Percentiles rank a stretch among this genome's conserved stretches.
Evolutionary conservation across 2,329 filamentous ascomycete species (phyloP).

Genomic region (Colletotrichum tanaceti): DNA sequence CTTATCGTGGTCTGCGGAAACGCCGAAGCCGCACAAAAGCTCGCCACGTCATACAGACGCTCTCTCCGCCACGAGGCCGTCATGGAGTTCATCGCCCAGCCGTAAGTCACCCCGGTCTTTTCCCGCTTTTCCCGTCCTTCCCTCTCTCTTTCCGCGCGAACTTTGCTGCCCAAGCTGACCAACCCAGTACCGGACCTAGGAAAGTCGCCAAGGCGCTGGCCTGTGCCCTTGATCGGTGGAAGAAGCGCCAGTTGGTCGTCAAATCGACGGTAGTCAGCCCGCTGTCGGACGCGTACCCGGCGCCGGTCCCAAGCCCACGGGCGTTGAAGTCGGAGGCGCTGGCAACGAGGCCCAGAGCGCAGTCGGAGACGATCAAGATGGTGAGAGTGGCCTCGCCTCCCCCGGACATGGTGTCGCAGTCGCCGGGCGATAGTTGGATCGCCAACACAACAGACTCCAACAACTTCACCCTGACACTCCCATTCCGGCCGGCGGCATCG

Average conservation of each 20-base stretch:
- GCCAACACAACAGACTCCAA: constrained; percentile 12
- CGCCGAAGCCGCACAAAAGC: constrained; percentile 40
- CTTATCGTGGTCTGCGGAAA: constrained; percentile 42
- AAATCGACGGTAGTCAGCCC: constrained; percentile 15
- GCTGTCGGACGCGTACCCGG: constrained; percentile 15
- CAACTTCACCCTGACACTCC: constrained; percentile 34
- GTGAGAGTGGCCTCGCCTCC: constrained; percentile 13
- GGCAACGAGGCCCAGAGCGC: constrained; percentile 15
- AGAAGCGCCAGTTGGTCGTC: constrained; percentile 22
- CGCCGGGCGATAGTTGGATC: constrained; percentile 17
- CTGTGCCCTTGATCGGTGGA: constrained; percentile 38
- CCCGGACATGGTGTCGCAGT: constrained; percentile 2
- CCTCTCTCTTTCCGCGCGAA: not conserved
- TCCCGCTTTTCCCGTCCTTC: not conserved
- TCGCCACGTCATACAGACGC: constrained; percentile 29
- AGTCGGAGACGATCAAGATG: constrained; percentile 32
- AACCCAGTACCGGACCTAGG: constrained; percentile 36
- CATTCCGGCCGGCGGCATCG: constrained; percentile 24
- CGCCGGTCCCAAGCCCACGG: not conserved
- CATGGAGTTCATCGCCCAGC: constrained; percentile 43
- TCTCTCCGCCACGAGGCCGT: constrained; percentile 26
- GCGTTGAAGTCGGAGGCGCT: constrained; percentile 8
- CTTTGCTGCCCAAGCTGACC: not conserved
- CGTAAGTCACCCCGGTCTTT: constrained; percentile 34
- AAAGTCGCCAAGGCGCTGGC: constrained; percentile 42